Base-by-base conservation (phyloP, 495 filamentous ascomycete species). In the Neurospora intermedia region DNA sequence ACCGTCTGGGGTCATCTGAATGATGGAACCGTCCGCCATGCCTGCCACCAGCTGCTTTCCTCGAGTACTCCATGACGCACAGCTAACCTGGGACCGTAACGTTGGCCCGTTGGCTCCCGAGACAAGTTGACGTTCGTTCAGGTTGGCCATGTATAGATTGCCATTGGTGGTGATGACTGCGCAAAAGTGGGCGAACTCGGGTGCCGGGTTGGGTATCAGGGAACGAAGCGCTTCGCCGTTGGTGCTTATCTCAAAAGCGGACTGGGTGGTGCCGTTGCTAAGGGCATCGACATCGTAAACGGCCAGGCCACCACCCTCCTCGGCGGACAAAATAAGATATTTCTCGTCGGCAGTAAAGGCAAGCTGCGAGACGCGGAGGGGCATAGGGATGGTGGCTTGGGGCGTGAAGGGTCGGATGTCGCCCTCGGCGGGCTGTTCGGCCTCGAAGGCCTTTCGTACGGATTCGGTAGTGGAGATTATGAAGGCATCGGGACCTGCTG, bases 41-140 rank as follows among this genome's bases (percentile, higher is more conserved):
- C 96, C 96, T 75, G 94, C 96, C 7, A 98, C 87, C 31, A 99
- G 84, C 79, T 97, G 94, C 79, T 97, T 98, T 54, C 96, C 96
- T 76, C 89, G 92, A 70, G 88, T 90, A 78, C 95, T 98, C 96
- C 96, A 99, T 48, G 92, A 89, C 3, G 94, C 88, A 78, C 91
- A 95, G 77, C 91, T 94, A 15, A 97, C 94, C 39, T 91, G 89
- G 39, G 88, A 83, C 73, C 89, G 91, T 73, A 97, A 80, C 0
- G 91, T 82, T 48, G 87, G 88, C 4, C 94, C 92, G 75, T 88
- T 90, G 11, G 85, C 74, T 3, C 90, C 90, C 18, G 84, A 85
- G 38, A 90, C 77, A 43, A 86, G 84, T 69, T 84, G 87, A 45
- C 88, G 87, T 35, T 88, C 86, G 71, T 90, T 89, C 70, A 98